Conservation (phyloP, 495 filamentous ascomycete genomes). For the Margaritispora aquatica region DNA sequence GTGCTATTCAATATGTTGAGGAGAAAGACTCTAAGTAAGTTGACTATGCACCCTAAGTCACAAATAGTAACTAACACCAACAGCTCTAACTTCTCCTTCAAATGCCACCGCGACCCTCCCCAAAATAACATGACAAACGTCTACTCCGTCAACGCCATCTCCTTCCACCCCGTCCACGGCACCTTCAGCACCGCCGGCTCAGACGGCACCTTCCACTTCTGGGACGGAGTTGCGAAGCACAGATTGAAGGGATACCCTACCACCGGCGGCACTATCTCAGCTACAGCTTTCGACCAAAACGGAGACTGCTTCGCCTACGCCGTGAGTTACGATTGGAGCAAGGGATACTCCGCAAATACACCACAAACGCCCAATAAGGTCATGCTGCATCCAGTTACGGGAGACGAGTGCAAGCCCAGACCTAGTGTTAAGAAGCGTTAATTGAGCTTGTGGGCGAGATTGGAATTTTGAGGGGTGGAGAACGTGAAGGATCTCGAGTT, state of each 20-base stretch:
- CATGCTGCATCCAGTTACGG: constrained; percentile 72
- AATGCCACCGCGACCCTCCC: constrained; percentile 79
- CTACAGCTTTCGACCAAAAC: constrained; percentile 67
- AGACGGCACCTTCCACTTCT: constrained; percentile 87
- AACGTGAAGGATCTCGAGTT: background rate
- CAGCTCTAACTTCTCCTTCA: constrained; percentile 83
- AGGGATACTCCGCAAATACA: constrained; percentile 71
- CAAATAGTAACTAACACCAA: constrained; percentile 4
- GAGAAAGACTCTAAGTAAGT: constrained; percentile 71
- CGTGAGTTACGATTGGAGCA: constrained; percentile 92
- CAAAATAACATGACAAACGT: constrained; percentile 67
- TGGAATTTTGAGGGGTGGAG: background rate
- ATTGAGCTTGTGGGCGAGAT: no score
- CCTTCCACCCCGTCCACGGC: constrained; percentile 79
- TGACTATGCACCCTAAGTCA: background rate
- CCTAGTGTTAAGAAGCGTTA: constrained; percentile 65
- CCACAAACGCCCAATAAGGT: constrained; percentile 70
- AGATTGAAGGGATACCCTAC: constrained; percentile 83
- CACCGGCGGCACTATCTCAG: constrained; percentile 73
- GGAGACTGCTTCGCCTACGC: constrained; percentile 87
- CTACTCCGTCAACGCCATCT: constrained; percentile 83
- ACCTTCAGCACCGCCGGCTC: constrained; percentile 87
- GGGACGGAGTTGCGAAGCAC: constrained; percentile 86
- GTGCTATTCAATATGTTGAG: constrained; percentile 82
- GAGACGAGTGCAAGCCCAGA: constrained; percentile 77